Conservation (phyloP, 2,329 filamentous ascomycete species). For the Scedosporium minutisporum region DNA sequence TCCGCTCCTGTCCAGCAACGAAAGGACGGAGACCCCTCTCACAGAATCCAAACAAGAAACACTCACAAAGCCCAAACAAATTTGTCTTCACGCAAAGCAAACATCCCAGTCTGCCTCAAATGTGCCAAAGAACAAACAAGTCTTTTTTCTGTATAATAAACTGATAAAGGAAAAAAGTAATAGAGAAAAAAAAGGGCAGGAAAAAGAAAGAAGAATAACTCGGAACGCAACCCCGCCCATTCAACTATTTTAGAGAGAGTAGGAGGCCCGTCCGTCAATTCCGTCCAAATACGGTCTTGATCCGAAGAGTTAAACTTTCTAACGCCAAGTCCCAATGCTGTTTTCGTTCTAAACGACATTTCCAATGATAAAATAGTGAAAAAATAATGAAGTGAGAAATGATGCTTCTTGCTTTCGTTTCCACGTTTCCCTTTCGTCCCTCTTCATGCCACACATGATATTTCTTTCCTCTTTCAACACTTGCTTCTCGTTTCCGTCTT, state of each 20-base stretch:
- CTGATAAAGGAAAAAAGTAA: constrained; percentile 12
- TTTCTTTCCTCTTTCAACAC: background rate
- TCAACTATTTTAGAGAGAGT: background rate
- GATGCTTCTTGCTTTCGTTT: background rate
- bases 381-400: background rate
- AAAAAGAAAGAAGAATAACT: constrained; percentile 21
- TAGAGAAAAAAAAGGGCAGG: constrained; percentile 1
- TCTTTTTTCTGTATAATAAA: too few species aligned
- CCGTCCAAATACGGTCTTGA: background rate
- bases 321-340: background rate
- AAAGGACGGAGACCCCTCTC: too few species aligned
- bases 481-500: background rate
- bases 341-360: background rate
- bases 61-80: too few species aligned
- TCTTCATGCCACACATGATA: background rate
- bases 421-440: background rate
- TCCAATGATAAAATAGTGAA: background rate
- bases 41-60: too few species aligned
- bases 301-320: background rate
- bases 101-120: too few species aligned
- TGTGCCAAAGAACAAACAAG: too few species aligned
- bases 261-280: background rate
- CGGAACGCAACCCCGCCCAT: constrained; percentile 6
- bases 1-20: too few species aligned
- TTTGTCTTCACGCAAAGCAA: too few species aligned